Conservation (phyloP, 1,284 basidiomycete genomes). For the Trichosporon faecale region DNA sequence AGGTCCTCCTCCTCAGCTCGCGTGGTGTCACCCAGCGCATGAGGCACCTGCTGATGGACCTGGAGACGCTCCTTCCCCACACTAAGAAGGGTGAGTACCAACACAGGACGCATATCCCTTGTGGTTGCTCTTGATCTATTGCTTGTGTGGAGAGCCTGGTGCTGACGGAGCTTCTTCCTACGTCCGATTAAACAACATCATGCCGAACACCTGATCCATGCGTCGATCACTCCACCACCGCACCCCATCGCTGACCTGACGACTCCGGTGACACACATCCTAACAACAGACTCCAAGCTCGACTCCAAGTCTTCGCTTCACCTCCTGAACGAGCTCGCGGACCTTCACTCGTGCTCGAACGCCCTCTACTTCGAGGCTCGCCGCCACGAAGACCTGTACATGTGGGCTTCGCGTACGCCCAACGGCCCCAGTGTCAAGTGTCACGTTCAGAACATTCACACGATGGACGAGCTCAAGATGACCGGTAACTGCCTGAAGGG, state of each 20-base stretch:
- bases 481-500: slow-evolving; percentile 98
- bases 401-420: slow-evolving; percentile 96
- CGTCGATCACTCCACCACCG: background rate
- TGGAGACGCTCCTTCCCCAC: slow-evolving; percentile 87
- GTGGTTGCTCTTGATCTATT: background rate
- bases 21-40: slow-evolving; percentile 94
- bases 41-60: slow-evolving; percentile 94
- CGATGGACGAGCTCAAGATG: slow-evolving; percentile 99
- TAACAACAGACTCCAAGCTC: slow-evolving; percentile 76
- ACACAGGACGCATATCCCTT: background rate
- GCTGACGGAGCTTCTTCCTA: slow-evolving; percentile 7
- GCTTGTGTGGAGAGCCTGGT: background rate
- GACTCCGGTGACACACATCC: background rate
- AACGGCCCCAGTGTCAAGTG: slow-evolving; percentile 97
- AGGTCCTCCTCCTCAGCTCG: slow-evolving; percentile 85
- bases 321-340: slow-evolving; percentile 93
- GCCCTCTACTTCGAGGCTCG: slow-evolving; percentile 96
- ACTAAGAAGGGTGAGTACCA: slow-evolving; percentile 78
- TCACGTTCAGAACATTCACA: slow-evolving; percentile 98
- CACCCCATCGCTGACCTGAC: background rate
- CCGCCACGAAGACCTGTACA: slow-evolving; percentile 89
- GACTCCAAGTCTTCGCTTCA: slow-evolving; percentile 95
- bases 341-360: slow-evolving; percentile 98
- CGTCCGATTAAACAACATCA: background rate
- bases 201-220: background rate